phyloP scores from a whole-genome alignment of 2,329 filamentous ascomycete genomes.

The Aspergillus sp. region DNA sequence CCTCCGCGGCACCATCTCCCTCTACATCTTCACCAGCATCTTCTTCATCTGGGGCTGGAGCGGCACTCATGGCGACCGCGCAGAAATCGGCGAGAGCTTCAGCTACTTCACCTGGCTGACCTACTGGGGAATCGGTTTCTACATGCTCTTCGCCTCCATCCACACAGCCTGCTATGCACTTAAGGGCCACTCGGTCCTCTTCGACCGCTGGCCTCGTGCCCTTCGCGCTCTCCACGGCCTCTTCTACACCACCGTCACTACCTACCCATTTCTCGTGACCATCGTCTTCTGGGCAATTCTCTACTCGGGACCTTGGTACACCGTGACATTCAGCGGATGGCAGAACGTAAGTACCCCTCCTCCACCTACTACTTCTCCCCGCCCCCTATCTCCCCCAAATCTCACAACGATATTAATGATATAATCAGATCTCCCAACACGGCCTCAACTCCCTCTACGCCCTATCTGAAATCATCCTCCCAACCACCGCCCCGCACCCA shows the following conservation, averaged over 20 bases:
- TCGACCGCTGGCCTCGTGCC: conserved; percentile 61
- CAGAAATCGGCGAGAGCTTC: conserved; percentile 60
- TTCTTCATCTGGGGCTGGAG: conserved; percentile 70
- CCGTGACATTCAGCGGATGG: conserved; percentile 57
- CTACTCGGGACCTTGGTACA: conserved; percentile 56
- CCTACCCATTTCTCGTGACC: conserved; percentile 69
- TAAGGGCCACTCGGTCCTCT: conserved; percentile 54
- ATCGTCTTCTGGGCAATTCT: conserved; percentile 70
- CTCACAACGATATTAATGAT: background rate
- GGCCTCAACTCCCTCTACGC: conserved; percentile 72
- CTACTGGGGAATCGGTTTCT: conserved; percentile 82
- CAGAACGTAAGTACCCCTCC: conserved; percentile 40
- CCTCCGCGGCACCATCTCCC: conserved; percentile 50
- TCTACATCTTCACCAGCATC: conserved; percentile 69
- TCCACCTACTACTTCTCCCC: conserved; percentile 6
- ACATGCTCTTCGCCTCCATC: conserved; percentile 66
- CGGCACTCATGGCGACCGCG: conserved; percentile 56
- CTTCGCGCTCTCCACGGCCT: conserved; percentile 67
- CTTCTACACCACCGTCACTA: conserved; percentile 64
- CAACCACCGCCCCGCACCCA: conserved; percentile 64
- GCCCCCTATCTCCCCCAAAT: background rate
- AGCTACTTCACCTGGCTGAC: conserved; percentile 81
- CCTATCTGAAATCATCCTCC: conserved; percentile 71
- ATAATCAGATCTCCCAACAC: conserved; percentile 65
- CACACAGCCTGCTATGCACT: conserved; percentile 71